Evolutionary conservation across 768 basidiomycete species (phyloP).

Genomic region (Suillus spraguei): DNA sequence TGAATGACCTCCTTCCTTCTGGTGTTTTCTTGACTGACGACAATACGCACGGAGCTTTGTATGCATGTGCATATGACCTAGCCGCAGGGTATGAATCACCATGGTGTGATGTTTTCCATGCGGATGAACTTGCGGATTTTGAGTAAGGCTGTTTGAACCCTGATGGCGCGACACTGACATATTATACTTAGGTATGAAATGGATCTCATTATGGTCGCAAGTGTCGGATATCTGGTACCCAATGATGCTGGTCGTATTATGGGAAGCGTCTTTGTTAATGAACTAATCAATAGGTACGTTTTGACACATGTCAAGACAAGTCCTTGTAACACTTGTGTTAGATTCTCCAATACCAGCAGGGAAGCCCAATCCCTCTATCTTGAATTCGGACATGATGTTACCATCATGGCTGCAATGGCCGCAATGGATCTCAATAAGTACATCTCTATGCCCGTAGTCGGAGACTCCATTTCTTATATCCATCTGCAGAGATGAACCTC

Average conservation of each 20-base stretch:
- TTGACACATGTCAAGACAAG: not conserved
- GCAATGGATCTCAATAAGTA: conserved; percentile 41
- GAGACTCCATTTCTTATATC: not conserved
- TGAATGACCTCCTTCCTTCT: conserved; percentile 34
- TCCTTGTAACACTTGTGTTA: conserved; percentile 11
- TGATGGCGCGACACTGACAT: not conserved
- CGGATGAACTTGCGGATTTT: conserved; percentile 35
- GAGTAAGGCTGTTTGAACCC: conserved; percentile 31
- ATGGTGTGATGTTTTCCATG: conserved; percentile 42
- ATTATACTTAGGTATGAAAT: conserved; percentile 37
- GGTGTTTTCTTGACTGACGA: conserved; percentile 35
- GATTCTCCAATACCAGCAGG: conserved; percentile 38
- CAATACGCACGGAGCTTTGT: conserved; percentile 43
- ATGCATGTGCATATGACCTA: conserved; percentile 44
- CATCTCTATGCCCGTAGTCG: not conserved
- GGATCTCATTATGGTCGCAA: conserved; percentile 40
- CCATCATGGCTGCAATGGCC: conserved; percentile 41
- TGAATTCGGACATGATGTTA: conserved; percentile 47
- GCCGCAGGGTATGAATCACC: conserved; percentile 39
- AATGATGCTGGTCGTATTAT: conserved; percentile 37
- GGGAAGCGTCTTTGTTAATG: conserved; percentile 41
- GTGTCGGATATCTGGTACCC: conserved; percentile 38
- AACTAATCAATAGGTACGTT: conserved; percentile 40
- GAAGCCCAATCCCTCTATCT: conserved; percentile 37
- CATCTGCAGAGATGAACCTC: conserved; percentile 27